phyloP scores from a whole-genome alignment of 139 green algal genomes.

The Dunaliella sp. region DNA sequence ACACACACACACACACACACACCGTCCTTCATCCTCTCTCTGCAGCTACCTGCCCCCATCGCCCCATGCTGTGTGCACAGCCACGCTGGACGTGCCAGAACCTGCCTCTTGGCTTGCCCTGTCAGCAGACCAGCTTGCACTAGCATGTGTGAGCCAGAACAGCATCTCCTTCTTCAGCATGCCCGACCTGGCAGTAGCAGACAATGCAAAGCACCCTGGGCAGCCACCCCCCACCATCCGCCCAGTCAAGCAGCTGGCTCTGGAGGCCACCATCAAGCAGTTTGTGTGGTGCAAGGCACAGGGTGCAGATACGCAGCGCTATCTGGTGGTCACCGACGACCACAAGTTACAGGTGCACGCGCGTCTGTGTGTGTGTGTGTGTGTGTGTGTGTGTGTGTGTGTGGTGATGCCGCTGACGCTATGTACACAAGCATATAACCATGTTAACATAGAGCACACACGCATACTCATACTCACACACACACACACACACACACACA shows the following conservation, averaged over 20 bases:
- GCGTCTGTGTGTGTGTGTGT: no score
- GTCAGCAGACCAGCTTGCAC: slow-evolving; percentile 21
- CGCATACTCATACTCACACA: no score
- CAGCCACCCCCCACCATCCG: slow-evolving; percentile 3
- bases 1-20: no score
- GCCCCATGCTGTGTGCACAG: background rate
- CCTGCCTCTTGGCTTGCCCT: slow-evolving; percentile 20
- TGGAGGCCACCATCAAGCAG: slow-evolving; percentile 12
- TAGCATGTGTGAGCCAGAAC: slow-evolving; percentile 15
- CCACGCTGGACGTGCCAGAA: background rate
- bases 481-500: no score
- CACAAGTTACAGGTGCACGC: background rate
- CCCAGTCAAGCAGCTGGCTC: background rate
- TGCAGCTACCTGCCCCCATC: slow-evolving; percentile 5
- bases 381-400: no score
- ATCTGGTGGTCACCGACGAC: slow-evolving; percentile 4
- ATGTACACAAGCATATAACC: no score
- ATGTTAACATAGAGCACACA: no score
- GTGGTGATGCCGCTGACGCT: no score
- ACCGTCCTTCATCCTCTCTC: background rate
- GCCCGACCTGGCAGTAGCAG: no score
- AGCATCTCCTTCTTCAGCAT: slow-evolving; percentile 18
- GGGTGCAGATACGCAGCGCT: background rate
- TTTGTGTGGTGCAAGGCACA: slow-evolving; percentile 21
- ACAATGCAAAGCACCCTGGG: background rate